Conservation (phyloP, 2,329 filamentous ascomycete genomes). For the Calonectria ilicicola region DNA sequence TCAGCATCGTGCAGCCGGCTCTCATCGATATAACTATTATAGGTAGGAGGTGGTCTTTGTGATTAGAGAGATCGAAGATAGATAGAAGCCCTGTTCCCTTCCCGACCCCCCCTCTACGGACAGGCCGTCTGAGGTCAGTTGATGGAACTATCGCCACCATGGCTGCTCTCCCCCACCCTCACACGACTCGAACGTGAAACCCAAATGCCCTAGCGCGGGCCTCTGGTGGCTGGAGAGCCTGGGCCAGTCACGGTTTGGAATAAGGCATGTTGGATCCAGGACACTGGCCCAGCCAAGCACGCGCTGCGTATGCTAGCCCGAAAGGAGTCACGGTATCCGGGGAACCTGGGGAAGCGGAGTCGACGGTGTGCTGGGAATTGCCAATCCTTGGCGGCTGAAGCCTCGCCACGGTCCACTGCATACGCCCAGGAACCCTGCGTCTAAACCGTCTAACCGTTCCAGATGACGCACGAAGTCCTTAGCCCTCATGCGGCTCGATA, state of each 20-base stretch:
- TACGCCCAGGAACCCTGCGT: neutral
- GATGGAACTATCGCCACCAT: neutral
- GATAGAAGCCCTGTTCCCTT: neutral
- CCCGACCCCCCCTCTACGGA: neutral
- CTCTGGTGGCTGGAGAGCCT: no score
- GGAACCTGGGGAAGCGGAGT: conserved; percentile 1
- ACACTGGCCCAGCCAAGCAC: neutral
- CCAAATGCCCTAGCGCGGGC: no score
- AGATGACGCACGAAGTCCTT: neutral
- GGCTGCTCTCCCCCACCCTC: neutral
- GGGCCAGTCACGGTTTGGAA: no score
- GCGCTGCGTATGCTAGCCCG: neutral
- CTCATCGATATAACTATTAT: neutral
- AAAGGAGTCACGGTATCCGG: neutral
- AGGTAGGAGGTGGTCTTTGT: neutral
- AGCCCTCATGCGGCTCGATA: neutral
- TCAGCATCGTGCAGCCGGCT: neutral
- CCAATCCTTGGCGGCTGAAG: neutral
- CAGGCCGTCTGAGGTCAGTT: neutral
- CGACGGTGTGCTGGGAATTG: neutral
- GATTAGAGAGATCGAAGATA: neutral
- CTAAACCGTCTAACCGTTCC: neutral
- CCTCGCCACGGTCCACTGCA: neutral
- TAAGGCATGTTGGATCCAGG: no score
- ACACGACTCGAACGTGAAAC: neutral